Evolutionary conservation across 164 flowering plant species (phyloP).

Genomic region (Nymphaea thermarum): DNA sequence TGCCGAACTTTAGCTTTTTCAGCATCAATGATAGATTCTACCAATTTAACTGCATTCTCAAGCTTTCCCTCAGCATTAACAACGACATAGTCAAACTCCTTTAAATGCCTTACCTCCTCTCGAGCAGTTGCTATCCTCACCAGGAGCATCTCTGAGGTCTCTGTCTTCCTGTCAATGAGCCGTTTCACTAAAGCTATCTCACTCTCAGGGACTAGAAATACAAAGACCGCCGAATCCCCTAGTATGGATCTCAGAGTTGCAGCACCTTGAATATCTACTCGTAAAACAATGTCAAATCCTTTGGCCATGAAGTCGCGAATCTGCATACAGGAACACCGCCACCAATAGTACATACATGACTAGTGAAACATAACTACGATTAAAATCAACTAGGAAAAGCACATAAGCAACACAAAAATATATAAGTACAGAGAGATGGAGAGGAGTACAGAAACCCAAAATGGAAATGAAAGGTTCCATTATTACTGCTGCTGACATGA

Average conservation of each 20-base stretch:
- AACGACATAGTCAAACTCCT: conserved; percentile 78
- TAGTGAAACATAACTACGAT: neutral
- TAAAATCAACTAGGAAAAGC: too few species aligned
- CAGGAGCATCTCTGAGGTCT: conserved; percentile 47
- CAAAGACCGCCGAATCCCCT: conserved; percentile 60
- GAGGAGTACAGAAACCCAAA: too few species aligned
- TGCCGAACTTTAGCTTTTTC: conserved; percentile 80
- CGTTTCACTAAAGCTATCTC: conserved; percentile 60
- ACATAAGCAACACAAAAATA: too few species aligned
- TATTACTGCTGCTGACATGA: too few species aligned
- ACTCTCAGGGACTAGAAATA: conserved; percentile 80
- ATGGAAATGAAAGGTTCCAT: too few species aligned
- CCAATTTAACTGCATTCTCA: conserved; percentile 45
- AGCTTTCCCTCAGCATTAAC: conserved; percentile 76
- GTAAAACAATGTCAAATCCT: conserved; percentile 70
- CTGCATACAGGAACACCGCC: conserved; percentile 8
- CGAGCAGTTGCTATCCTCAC: conserved; percentile 75
- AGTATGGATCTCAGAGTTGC: conserved; percentile 50
- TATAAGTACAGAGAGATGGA: too few species aligned
- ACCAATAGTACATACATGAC: neutral
- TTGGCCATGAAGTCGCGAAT: conserved; percentile 65
- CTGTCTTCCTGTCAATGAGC: conserved; percentile 65
- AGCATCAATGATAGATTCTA: conserved; percentile 76
- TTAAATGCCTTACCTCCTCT: conserved; percentile 65
- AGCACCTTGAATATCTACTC: conserved; percentile 93